These are phyloP conservation scores for Phlyctochytrium arcticum DNA, from an alignment of 192 early-diverging fungal genomes.

Conservation along the genomic window DNA sequence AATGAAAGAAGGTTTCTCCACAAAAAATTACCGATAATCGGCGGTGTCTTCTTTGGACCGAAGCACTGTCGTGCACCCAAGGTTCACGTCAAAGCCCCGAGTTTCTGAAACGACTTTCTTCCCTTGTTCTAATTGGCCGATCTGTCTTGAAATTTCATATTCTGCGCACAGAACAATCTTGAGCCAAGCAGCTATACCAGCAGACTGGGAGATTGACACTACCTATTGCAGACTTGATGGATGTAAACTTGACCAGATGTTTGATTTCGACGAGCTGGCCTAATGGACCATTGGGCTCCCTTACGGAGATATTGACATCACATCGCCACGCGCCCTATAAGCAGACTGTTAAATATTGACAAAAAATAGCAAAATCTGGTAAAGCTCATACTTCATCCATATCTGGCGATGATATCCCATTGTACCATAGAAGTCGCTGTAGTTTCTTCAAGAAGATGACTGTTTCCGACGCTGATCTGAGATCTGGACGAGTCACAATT, in stretches of 20 bases:
- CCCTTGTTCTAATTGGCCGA: slow-evolving; percentile 53
- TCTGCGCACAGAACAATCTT: slow-evolving; percentile 38
- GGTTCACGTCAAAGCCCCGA: slow-evolving; percentile 67
- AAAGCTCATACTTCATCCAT: slow-evolving; percentile 72
- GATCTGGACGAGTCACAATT: slow-evolving; percentile 86
- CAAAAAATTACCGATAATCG: slow-evolving; percentile 80
- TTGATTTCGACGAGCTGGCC: slow-evolving; percentile 36
- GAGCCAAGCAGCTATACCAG: background rate
- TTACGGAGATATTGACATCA: slow-evolving; percentile 90
- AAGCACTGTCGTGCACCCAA: slow-evolving; percentile 59
- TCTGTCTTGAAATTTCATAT: slow-evolving; percentile 79
- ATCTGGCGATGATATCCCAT: slow-evolving; percentile 68
- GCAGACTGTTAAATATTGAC: background rate
- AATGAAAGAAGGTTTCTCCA: background rate
- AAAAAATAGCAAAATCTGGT: background rate
- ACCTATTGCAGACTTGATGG: slow-evolving; percentile 38
- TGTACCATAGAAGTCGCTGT: slow-evolving; percentile 65
- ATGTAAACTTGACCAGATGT: slow-evolving; percentile 36
- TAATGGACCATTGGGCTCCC: background rate
- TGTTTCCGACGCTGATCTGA: slow-evolving; percentile 32
- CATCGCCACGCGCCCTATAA: slow-evolving; percentile 76
- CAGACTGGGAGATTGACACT: background rate
- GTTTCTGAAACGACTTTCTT: slow-evolving; percentile 66
- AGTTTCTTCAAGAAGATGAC: slow-evolving; percentile 63
- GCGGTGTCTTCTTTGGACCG: slow-evolving; percentile 79